A percentile compares a stretch with the other conserved stretches of the same genome.
Evolutionary conservation across 768 basidiomycete genomes (phyloP).

Genomic region (Tylopilus rubrobrunneus): DNA sequence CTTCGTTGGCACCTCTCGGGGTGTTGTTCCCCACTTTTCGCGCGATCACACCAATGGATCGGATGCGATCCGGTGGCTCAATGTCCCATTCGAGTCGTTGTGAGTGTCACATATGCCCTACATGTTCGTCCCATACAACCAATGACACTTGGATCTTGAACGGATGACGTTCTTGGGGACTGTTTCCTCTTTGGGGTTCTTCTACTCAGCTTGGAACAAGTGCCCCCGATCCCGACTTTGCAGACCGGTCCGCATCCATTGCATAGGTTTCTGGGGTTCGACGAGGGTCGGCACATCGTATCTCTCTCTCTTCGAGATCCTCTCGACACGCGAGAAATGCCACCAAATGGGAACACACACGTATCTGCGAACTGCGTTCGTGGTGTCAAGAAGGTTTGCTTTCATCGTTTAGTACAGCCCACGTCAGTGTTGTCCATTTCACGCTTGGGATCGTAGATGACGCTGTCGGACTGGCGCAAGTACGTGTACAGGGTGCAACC

Average conservation of each 20-base stretch:
- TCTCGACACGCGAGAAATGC: constrained; percentile 60
- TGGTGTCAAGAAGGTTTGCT: constrained; percentile 65
- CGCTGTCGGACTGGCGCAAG: constrained; percentile 49
- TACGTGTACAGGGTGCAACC: constrained; percentile 55
- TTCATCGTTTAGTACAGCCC: not conserved
- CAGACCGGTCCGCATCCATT: constrained; percentile 50
- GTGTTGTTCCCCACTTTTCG: constrained; percentile 70
- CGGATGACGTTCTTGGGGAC: too few species aligned
- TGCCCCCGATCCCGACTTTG: constrained; percentile 63
- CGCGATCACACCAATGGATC: constrained; percentile 51
- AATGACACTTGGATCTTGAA: not conserved
- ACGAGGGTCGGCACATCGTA: constrained; percentile 43
- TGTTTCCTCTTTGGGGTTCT: not conserved
- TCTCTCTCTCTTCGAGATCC: constrained; percentile 67
- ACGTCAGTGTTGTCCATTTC: not conserved
- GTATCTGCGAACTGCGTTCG: constrained; percentile 50
- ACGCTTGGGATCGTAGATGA: constrained; percentile 38
- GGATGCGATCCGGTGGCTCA: constrained; percentile 54
- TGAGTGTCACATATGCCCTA: not conserved
- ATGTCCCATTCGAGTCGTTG: constrained; percentile 53
- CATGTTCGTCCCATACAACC: not conserved
- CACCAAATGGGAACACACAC: constrained; percentile 60
- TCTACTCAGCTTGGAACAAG: constrained; percentile 55
- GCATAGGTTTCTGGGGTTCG: constrained; percentile 64
- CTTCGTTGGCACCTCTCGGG: constrained; percentile 64